Conservation (phyloP, 225 moss, liverwort and hornwort genomes). For the Neckera pumila region DNA sequence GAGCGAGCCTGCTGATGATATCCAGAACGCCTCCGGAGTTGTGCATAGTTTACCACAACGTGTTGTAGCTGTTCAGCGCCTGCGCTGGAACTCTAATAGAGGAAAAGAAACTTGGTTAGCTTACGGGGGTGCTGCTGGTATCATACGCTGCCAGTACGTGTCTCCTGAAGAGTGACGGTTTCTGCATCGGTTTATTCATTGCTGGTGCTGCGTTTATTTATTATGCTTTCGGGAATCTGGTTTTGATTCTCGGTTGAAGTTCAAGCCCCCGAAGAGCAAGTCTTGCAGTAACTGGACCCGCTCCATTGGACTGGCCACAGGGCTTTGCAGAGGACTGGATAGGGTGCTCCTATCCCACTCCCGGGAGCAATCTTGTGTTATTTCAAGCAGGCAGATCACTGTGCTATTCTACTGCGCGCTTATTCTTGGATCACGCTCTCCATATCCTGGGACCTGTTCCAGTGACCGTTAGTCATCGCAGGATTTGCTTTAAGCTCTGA, state of each 20-base stretch:
- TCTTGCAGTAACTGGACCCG: not conserved
- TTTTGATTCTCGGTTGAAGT: not conserved
- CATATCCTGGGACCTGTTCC: not conserved
- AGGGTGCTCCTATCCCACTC: not conserved
- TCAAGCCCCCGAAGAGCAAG: not conserved
- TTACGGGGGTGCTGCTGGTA: slow-evolving; percentile 75
- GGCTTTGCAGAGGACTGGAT: not conserved
- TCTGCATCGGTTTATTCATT: not conserved
- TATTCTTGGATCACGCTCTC: not conserved
- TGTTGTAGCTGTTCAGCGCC: slow-evolving; percentile 63
- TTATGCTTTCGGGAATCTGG: not conserved
- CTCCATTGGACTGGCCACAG: not conserved
- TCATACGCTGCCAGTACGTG: slow-evolving; percentile 80
- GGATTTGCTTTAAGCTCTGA: not conserved
- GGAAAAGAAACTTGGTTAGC: slow-evolving; percentile 70
- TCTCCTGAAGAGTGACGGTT: slow-evolving; percentile 12
- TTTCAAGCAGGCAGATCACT: not conserved
- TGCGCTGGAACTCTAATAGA: slow-evolving; percentile 77
- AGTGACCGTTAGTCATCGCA: not conserved
- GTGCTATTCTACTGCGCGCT: not conserved
- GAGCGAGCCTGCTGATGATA: not conserved
- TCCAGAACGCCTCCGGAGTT: not conserved
- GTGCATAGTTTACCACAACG: slow-evolving; percentile 21
- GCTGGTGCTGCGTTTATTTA: not conserved
- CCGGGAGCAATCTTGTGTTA: not conserved